These are phyloP conservation scores for Cladophialophora yegresii DNA, from an alignment of 2,329 filamentous ascomycete species.

Conservation along the genomic window DNA sequence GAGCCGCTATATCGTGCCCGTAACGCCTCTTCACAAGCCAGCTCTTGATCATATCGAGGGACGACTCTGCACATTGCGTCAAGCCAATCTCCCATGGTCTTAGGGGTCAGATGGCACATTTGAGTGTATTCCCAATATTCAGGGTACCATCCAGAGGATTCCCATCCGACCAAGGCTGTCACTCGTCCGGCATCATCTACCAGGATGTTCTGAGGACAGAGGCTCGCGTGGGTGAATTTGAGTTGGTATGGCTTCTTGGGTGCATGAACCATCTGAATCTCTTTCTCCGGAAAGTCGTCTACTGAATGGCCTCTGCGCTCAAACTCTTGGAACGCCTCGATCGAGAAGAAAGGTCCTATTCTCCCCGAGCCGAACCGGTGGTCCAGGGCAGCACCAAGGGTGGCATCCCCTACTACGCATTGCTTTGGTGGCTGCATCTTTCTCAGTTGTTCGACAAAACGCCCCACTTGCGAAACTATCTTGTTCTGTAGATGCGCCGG, in stretches of 20 bases:
- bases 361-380: conserved; percentile 32
- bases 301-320: conserved; percentile 32
- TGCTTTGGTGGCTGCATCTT: conserved; percentile 36
- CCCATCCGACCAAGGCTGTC: conserved; percentile 39
- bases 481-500: conserved; percentile 34
- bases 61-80: conserved; percentile 33
- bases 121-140: conserved; percentile 41
- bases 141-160: conserved; percentile 39
- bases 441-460: conserved; percentile 37
- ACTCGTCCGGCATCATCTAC: conserved; percentile 37
- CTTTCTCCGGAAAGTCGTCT: conserved; percentile 32
- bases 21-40: conserved; percentile 32
- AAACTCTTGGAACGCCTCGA: conserved; percentile 36
- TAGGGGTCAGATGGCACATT: conserved; percentile 33
- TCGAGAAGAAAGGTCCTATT: conserved; percentile 36
- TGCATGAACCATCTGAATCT: conserved; percentile 31
- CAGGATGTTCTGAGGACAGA: conserved; percentile 39
- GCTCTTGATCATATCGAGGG: conserved; percentile 34
- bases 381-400: conserved; percentile 36
- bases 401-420: conserved; percentile 36
- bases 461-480: conserved; percentile 34
- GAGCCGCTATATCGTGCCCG: conserved; percentile 30
- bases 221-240: conserved; percentile 39
- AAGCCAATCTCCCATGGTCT: conserved; percentile 34
- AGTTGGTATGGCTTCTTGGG: conserved; percentile 35